These are phyloP conservation scores for Sisymbrium irio DNA, from an alignment of 345 rosid genomes.

Conservation along the genomic window DNA sequence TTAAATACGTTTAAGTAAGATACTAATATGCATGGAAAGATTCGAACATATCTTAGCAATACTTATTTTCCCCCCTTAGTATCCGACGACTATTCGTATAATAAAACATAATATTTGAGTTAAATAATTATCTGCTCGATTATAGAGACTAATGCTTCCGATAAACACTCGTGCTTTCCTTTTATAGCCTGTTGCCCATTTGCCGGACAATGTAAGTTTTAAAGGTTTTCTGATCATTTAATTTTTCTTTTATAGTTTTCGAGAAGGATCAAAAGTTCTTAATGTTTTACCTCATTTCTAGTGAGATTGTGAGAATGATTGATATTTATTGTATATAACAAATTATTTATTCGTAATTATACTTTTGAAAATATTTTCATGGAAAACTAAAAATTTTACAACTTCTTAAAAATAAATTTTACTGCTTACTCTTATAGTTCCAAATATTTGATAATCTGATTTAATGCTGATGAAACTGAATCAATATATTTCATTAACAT, in stretches of 20 bases:
- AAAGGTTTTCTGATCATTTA: not conserved
- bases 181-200: conserved; percentile 22
- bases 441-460: no score
- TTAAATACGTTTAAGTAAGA: not conserved
- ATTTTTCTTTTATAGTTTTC: not conserved
- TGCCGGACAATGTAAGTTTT: conserved; percentile 11
- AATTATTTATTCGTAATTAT: not conserved
- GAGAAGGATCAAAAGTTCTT: not conserved
- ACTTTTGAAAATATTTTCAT: not conserved
- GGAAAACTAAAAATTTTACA: not conserved
- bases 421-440: not conserved
- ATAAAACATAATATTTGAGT: not conserved
- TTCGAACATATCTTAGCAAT: conserved; percentile 19
- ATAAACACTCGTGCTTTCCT: conserved; percentile 37
- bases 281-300: not conserved
- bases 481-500: not conserved
- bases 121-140: conserved; percentile 12
- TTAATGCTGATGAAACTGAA: not conserved
- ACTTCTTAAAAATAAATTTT: not conserved
- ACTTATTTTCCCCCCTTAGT: not conserved
- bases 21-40: conserved; percentile 8
- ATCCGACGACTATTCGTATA: conserved; percentile 16
- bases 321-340: not conserved
- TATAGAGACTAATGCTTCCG: conserved; percentile 26
- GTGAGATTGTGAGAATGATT: not conserved